Percentiles rank a stretch among this genome's conserved stretches.
Conservation (phyloP, 176 grass and related monocot genomes). For the Lolium multiflorum region DNA sequence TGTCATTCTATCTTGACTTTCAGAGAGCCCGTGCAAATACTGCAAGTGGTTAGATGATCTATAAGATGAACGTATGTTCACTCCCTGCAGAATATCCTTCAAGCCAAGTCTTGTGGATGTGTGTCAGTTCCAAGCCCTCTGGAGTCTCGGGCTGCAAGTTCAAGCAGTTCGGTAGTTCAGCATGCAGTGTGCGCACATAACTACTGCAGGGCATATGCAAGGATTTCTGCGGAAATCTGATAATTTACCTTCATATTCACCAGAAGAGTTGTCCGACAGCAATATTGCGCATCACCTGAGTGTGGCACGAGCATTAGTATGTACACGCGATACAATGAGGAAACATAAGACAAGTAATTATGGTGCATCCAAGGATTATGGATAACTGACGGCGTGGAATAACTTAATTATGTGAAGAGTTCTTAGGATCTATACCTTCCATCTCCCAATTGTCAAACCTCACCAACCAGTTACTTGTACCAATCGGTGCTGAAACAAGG, state of each 20-base stretch:
- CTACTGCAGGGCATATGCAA: background rate
- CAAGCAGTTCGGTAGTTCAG: background rate
- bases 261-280: conserved; percentile 61
- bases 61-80: conserved; percentile 35
- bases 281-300: conserved; percentile 48
- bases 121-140: conserved; percentile 53
- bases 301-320: conserved; percentile 21
- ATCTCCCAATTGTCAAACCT: conserved; percentile 91
- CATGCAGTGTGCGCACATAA: background rate
- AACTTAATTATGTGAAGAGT: conserved; percentile 14
- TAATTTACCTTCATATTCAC: conserved; percentile 71
- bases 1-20: conserved; percentile 24
- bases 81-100: conserved; percentile 57
- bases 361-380: too few species aligned
- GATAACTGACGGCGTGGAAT: background rate
- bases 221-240: background rate
- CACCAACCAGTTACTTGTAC: conserved; percentile 69
- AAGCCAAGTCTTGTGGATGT: conserved; percentile 75
- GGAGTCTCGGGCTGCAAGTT: conserved; percentile 56
- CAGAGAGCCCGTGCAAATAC: conserved; percentile 10
- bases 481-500: conserved; percentile 62
- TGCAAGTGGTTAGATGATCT: conserved; percentile 30
- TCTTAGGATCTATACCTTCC: conserved; percentile 61
- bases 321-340: background rate
- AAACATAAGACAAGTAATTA: background rate